phyloP scores from a whole-genome alignment of 495 filamentous ascomycete genomes.

The Hypoxylon fragiforme region DNA sequence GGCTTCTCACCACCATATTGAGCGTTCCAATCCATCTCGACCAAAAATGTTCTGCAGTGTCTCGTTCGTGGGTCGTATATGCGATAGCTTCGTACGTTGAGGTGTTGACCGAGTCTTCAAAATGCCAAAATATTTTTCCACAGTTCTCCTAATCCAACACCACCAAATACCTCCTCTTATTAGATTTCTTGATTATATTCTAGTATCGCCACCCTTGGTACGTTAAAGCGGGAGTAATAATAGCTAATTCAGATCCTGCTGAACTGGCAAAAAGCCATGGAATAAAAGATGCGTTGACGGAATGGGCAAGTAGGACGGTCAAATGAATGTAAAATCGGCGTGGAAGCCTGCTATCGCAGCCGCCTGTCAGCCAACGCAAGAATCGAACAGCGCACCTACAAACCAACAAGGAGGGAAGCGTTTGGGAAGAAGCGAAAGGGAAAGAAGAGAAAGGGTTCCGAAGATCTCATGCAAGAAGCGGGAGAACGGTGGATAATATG shows the following conservation, averaged over 20 bases:
- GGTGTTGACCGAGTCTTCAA: constrained; percentile 4
- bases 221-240: constrained; percentile 13
- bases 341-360: constrained; percentile 49
- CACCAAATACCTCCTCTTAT: constrained; percentile 32
- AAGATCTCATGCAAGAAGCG: constrained; percentile 45
- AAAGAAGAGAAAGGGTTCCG: constrained; percentile 36
- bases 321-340: constrained; percentile 44
- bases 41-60: constrained; percentile 6
- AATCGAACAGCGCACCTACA: constrained; percentile 44
- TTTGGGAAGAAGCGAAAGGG: constrained; percentile 29
- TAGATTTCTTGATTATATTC: constrained; percentile 29
- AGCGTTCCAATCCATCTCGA: constrained; percentile 50
- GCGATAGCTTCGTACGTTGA: constrained; percentile 7
- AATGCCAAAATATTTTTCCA: background rate
- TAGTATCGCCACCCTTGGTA: constrained; percentile 18
- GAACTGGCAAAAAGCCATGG: constrained; percentile 48
- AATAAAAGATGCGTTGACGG: constrained; percentile 33
- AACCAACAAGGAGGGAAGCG: constrained; percentile 32
- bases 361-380: constrained; percentile 50
- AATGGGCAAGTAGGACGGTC: constrained; percentile 31
- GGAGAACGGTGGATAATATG: constrained; percentile 53
- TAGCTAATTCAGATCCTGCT: constrained; percentile 61
- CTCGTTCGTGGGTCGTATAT: constrained; percentile 1
- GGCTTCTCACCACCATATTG: constrained; percentile 46
- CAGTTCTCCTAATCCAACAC: constrained; percentile 19